Base-by-base conservation (phyloP, 345 rosid genomes). In the Triadica sebifera region DNA sequence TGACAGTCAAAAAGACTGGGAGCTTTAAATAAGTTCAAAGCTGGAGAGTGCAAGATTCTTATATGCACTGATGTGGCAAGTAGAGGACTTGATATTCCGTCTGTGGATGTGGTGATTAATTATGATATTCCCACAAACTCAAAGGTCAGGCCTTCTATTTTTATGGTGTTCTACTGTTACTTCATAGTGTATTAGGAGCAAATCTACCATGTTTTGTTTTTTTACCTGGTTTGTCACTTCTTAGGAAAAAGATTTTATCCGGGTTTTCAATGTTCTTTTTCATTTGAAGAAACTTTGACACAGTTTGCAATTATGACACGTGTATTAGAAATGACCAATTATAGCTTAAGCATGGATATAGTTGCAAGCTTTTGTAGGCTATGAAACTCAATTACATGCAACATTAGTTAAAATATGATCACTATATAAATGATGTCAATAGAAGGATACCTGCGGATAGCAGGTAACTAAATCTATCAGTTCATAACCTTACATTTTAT, bases 51-150 rank as follows among this genome's bases (percentile, higher is more conserved):
- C 79, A 90, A 90, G 78, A 86, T 93, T 76, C 94, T 95, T 76
- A 87, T 93, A 78, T 93, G 97, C 79, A 95, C 98, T 34, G 97
- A 95, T 77, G 98, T 93, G 76, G 99, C 99, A 47, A 93, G 98
- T 79, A 89, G 99, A 87, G 99, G 98, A 74, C 98, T 95, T 12
- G 97, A 95, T 86, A 93, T 95, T 79, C 96, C 98, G 1, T 85
- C 98, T 0, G 99, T 93, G n/a, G 99, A 93, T 82, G 80, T 88
- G 85, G 99, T 95, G 79, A 90, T 93, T 73, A 95, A 95, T 80
- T 95, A 93, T 57, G 98, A 95, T 65, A 88, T 93, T 78, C 99
- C 99, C 58, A 83, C 97, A 20, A 87, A 88, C 77, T 87, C 93
- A 43, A 89, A 89, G 93, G 96, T 89, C 12, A 57, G 83, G 17